Conservation (phyloP, 2,329 filamentous ascomycete species). For the Diaporthe batatas region DNA sequence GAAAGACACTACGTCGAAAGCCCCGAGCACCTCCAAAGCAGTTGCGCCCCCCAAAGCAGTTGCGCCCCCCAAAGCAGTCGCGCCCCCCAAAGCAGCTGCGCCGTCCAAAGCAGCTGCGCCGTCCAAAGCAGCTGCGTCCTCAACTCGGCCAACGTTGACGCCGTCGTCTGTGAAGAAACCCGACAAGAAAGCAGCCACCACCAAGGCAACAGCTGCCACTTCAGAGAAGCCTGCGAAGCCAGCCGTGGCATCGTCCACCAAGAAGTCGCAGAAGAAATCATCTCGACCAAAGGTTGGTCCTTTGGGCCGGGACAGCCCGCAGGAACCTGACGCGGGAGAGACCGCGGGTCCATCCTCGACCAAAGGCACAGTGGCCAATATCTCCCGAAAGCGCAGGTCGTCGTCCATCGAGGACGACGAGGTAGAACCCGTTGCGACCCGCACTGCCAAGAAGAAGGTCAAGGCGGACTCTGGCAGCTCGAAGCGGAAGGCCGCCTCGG, state of each 20-base stretch:
- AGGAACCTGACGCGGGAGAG: background rate
- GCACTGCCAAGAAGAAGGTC: conserved; percentile 11
- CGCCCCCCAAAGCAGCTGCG: too few species aligned
- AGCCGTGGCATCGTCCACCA: background rate
- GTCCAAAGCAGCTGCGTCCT: conserved; percentile 27
- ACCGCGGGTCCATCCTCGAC: background rate
- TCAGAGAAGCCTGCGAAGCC: background rate
- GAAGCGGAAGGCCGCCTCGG: conserved; percentile 26
- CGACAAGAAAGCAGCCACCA: conserved; percentile 41
- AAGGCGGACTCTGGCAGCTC: background rate
- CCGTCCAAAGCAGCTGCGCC: too few species aligned
- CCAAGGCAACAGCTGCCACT: conserved; percentile 41
- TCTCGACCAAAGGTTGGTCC: background rate
- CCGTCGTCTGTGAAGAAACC: conserved; percentile 18
- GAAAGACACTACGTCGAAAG: conserved; percentile 5
- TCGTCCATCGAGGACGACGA: conserved; percentile 52
- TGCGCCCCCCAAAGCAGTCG: too few species aligned
- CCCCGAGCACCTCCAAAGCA: conserved; percentile 34
- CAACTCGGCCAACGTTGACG: background rate
- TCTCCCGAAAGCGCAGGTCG: conserved; percentile 59
- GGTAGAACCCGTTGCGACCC: background rate
- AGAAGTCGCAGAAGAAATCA: background rate
- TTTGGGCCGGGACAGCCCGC: background rate
- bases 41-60: too few species aligned
- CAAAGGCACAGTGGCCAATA: conserved; percentile 34